Percentiles rank a stretch among this genome's conserved stretches.
Evolutionary conservation across 345 rosid species (phyloP).

Genomic region (Linum trigynum): DNA sequence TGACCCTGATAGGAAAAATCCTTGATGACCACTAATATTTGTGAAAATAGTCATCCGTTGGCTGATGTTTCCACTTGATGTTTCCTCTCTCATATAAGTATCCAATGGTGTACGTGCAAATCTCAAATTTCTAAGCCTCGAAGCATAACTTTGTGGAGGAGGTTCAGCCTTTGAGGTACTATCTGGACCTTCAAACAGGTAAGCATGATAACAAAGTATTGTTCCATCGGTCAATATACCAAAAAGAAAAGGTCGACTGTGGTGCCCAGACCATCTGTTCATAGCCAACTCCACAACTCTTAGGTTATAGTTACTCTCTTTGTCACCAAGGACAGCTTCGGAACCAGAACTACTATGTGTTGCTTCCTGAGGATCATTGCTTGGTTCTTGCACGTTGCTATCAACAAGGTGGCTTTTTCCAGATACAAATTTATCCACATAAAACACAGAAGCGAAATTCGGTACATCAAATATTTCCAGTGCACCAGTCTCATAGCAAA

Average conservation of each 20-base stretch:
- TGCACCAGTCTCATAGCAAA: conserved; percentile 74
- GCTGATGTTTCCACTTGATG: conserved; percentile 36
- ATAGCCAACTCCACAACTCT: conserved; percentile 82
- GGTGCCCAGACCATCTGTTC: conserved; percentile 86
- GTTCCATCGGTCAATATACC: conserved; percentile 93
- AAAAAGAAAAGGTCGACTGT: conserved; percentile 80
- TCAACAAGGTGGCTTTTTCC: conserved; percentile 76
- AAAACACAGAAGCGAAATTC: conserved; percentile 67
- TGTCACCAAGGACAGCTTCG: conserved; percentile 44
- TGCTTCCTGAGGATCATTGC: conserved; percentile 32
- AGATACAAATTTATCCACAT: conserved; percentile 71
- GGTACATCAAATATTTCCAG: conserved; percentile 96
- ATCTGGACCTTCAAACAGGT: conserved; percentile 73
- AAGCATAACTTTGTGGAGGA: conserved; percentile 46
- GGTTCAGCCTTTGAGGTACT: conserved; percentile 45
- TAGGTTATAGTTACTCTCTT: conserved; percentile 47
- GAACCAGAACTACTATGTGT: conserved; percentile 38
- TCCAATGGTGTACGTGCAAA: conserved; percentile 67
- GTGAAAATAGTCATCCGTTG: conserved; percentile 75
- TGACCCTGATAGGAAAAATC: conserved; percentile 88
- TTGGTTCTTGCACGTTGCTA: conserved; percentile 35
- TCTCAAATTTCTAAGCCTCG: conserved; percentile 79
- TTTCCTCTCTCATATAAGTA: conserved; percentile 70
- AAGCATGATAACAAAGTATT: conserved; percentile 87
- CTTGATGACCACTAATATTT: conserved; percentile 80